Conservation (phyloP, 371 early-diverging fungal genomes). For the Lichtheimia corymbifera region DNA sequence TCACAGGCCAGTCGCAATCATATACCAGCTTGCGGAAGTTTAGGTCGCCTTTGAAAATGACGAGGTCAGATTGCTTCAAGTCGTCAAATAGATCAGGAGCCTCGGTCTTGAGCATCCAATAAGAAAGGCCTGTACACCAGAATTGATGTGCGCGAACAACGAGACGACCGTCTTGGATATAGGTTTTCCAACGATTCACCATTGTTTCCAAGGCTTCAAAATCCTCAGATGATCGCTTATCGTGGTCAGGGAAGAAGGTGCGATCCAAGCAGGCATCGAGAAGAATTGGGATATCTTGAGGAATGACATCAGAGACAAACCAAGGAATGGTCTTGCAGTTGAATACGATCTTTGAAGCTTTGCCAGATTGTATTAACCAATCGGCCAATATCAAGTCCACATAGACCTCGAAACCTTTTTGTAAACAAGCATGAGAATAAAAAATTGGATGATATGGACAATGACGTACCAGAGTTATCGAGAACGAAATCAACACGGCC, state of each 20-base stretch:
- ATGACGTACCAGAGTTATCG: conserved; percentile 76
- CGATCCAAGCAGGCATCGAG: conserved; percentile 47
- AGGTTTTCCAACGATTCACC: conserved; percentile 69
- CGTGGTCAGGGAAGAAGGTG: conserved; percentile 44
- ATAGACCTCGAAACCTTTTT: conserved; percentile 84
- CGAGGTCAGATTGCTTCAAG: conserved; percentile 58
- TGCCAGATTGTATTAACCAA: conserved; percentile 74
- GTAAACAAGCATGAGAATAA: not conserved
- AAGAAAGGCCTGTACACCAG: conserved; percentile 85
- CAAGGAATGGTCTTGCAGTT: conserved; percentile 90
- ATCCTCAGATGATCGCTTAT: conserved; percentile 31
- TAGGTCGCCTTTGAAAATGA: conserved; percentile 95
- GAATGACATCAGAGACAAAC: conserved; percentile 92
- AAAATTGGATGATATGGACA: not conserved
- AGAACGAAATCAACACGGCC: conserved; percentile 78
- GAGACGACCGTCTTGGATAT: conserved; percentile 63
- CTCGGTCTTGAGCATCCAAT: conserved; percentile 66
- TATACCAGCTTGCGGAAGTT: conserved; percentile 94
- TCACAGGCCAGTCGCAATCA: conserved; percentile 83
- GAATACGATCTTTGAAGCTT: conserved; percentile 72
- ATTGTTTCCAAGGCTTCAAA: conserved; percentile 51
- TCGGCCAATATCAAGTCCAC: conserved; percentile 89
- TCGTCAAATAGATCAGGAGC: conserved; percentile 67
- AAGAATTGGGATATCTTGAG: conserved; percentile 73
- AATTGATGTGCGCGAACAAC: conserved; percentile 69